These are phyloP conservation scores for Neurospora tetrasperma DNA, from an alignment of 495 filamentous ascomycete genomes.

Conservation along the genomic window DNA sequence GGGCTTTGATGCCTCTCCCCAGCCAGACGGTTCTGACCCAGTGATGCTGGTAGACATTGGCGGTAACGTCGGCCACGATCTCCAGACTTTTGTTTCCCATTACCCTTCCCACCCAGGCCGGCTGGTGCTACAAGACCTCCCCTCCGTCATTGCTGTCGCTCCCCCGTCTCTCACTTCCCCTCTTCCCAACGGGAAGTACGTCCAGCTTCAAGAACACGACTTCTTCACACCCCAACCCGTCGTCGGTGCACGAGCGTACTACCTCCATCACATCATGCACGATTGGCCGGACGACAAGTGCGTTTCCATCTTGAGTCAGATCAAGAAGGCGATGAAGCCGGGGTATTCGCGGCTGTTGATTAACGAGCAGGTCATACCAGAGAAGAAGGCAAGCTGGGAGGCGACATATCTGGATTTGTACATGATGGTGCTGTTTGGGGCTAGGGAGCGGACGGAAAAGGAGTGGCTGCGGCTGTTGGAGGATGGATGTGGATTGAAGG, in stretches of 20 bases:
- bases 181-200: conserved; percentile 2
- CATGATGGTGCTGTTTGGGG: conserved; percentile 15
- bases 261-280: conserved; percentile 36
- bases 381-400: conserved; percentile 29
- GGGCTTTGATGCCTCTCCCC: conserved; percentile 11
- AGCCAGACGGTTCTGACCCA: conserved; percentile 4
- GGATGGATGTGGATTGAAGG: conserved; percentile 26
- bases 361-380: conserved; percentile 43
- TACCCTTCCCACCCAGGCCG: conserved; percentile 31
- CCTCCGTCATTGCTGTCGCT: conserved; percentile 23
- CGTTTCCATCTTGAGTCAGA: conserved; percentile 24
- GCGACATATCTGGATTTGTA: conserved; percentile 31
- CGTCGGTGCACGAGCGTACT: conserved; percentile 36
- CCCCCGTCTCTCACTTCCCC: conserved; percentile 2
- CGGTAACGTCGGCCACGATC: conserved; percentile 41
- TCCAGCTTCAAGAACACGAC: conserved; percentile 26
- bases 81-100: conserved; percentile 31
- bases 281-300: conserved; percentile 38
- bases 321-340: conserved; percentile 31
- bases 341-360: conserved; percentile 40
- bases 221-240: conserved; percentile 32
- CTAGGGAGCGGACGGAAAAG: conserved; percentile 20
- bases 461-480: conserved; percentile 17
- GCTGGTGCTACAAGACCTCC: conserved; percentile 40
- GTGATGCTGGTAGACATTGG: conserved; percentile 45